A percentile compares a stretch with the other conserved stretches of the same genome.
These are phyloP conservation scores for Lentinula edodes DNA, from an alignment of 768 basidiomycete species.

Conservation along the genomic window DNA sequence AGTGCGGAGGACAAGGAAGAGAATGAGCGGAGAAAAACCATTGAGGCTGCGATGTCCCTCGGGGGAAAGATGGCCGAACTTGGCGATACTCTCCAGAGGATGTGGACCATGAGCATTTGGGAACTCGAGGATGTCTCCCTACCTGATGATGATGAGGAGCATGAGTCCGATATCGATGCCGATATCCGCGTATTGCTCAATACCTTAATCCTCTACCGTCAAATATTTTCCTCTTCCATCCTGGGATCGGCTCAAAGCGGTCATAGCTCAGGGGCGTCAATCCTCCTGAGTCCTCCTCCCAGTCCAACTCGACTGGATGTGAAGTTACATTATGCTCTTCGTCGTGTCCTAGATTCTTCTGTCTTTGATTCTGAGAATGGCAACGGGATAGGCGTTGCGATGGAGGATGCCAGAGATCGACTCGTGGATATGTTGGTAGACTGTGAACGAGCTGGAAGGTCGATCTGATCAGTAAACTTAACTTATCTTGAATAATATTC, in stretches of 20 bases:
- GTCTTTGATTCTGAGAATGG: slow-evolving; percentile 33
- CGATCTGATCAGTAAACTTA: not conserved
- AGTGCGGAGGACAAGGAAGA: slow-evolving; percentile 25
- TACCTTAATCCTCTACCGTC: slow-evolving; percentile 56
- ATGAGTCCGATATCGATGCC: slow-evolving; percentile 27
- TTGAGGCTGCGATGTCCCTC: slow-evolving; percentile 58
- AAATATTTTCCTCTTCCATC: slow-evolving; percentile 43
- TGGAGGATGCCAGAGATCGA: slow-evolving; percentile 75
- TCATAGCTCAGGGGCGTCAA: slow-evolving; percentile 20
- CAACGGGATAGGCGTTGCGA: slow-evolving; percentile 33
- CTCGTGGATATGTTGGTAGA: slow-evolving; percentile 66
- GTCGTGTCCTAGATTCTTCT: slow-evolving; percentile 48
- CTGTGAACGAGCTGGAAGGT: slow-evolving; percentile 16
- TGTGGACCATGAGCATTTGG: slow-evolving; percentile 38
- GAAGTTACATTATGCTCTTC: slow-evolving; percentile 38
- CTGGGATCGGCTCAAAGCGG: slow-evolving; percentile 1
- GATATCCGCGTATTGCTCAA: slow-evolving; percentile 50
- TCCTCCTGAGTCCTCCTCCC: slow-evolving; percentile 56
- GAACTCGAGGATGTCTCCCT: slow-evolving; percentile 24
- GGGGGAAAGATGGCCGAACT: slow-evolving; percentile 54
- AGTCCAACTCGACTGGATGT: slow-evolving; percentile 35
- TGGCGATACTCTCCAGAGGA: slow-evolving; percentile 49
- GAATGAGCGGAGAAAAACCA: slow-evolving; percentile 38
- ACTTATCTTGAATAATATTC: not conserved
- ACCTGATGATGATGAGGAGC: slow-evolving; percentile 16